Conservation (phyloP, 2,329 filamentous ascomycete genomes). For the Colletotrichum lupini region DNA sequence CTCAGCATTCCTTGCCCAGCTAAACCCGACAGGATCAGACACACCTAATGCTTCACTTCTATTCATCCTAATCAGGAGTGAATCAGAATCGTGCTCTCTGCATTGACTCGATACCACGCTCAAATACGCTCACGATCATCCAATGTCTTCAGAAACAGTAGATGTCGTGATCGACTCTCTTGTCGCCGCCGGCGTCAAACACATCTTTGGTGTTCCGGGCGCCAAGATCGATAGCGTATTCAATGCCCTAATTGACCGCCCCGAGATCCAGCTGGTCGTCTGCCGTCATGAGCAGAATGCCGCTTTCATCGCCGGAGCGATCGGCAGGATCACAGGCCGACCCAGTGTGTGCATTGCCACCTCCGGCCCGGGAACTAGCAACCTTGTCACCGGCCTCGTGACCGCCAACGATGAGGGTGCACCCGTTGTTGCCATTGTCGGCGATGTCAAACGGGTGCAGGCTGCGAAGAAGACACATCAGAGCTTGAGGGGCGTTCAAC, state of each 20-base stretch:
- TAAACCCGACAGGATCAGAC: too few relatives aligned
- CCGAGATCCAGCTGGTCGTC: slow-evolving; percentile 58
- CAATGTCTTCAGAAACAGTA: slow-evolving; percentile 40
- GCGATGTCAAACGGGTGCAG: slow-evolving; percentile 55
- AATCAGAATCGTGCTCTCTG: background rate
- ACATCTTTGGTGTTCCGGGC: slow-evolving; percentile 60
- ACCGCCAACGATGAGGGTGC: slow-evolving; percentile 60
- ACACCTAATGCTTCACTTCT: background rate
- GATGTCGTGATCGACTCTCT: slow-evolving; percentile 44
- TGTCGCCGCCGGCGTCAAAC: slow-evolving; percentile 52
- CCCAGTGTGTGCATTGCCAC: slow-evolving; percentile 60
- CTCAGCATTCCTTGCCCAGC: background rate
- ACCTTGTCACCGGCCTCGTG: slow-evolving; percentile 57
- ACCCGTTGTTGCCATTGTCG: slow-evolving; percentile 60
- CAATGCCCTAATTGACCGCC: slow-evolving; percentile 56
- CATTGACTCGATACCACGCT: background rate
- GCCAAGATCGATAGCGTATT: slow-evolving; percentile 61
- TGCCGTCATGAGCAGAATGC: slow-evolving; percentile 62
- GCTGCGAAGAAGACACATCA: slow-evolving; percentile 59
- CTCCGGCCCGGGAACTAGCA: slow-evolving; percentile 58
- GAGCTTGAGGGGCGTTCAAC: slow-evolving; percentile 55
- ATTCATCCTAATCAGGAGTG: background rate
- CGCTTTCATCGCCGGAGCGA: slow-evolving; percentile 59
- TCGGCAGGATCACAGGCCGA: slow-evolving; percentile 56
- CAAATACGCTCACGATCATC: background rate